Evolutionary conservation across 495 filamentous ascomycete species (phyloP), one percentile per base, ranked within the genome.

Genomic region (Podospora conica): DNA sequence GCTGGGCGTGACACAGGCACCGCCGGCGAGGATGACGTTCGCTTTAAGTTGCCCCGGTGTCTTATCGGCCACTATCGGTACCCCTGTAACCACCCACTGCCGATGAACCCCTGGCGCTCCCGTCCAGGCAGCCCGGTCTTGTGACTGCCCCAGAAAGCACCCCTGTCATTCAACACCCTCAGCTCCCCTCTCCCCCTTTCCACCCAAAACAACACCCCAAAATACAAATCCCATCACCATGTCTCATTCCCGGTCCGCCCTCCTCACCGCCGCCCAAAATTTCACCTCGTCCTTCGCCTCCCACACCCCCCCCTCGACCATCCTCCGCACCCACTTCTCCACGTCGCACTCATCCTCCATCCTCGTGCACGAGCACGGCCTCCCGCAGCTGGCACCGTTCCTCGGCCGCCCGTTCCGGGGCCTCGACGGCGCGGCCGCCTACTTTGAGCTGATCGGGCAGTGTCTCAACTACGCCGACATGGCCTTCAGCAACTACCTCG

Each of bases 321-420:
- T 87, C 60, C 75, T 86, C 27, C 57, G 74, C 1, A 33, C 27
- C 29, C 75, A 82, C 69, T 87, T 88, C 81, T 85, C 84, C 6
- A 75, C 11, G 10, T 63, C 1, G 53, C 58, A 27, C 9, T 25
- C 23, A 53, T 25, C 53, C 25, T 75, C 76, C 15, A 60, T 74
- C 3, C 58, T 76, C 5, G 79, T 80, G 55, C 74, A 80, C 73
- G 87, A 89, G 67, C 84, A 88, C 75, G 87, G 87, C 8, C 80
- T 85, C 11, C 24, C 71, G 3, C 70, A 71, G 6, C 74, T 83
- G 0, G 79, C 82, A 0, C 86, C 87, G 10, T 89, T 88, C 68
- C 76, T 88, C 0, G 86, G 87, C 20, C 83, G 82, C 1, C 72
- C 77, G 11, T 88, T 83, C 70, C 77, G 68, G 3, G 86, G 86